These are phyloP conservation scores for Zelopaecilomyces penicillatus DNA, from an alignment of 2,329 filamentous ascomycete genomes.

Conservation along the genomic window DNA sequence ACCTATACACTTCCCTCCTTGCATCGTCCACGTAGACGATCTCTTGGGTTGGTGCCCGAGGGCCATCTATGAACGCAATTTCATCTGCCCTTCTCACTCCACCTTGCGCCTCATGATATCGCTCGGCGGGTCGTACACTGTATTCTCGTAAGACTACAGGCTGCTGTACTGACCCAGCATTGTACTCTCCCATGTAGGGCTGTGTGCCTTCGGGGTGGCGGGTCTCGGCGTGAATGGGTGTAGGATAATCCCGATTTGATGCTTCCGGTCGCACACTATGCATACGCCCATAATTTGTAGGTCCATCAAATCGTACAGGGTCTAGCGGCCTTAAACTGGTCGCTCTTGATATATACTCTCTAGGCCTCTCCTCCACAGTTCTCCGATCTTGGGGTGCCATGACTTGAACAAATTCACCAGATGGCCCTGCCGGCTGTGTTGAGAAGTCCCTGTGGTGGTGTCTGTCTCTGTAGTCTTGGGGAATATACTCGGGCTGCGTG, in stretches of 20 bases:
- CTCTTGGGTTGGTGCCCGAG: slow-evolving; percentile 32
- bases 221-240: slow-evolving; percentile 19
- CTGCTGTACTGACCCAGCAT: slow-evolving; percentile 16
- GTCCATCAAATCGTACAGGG: slow-evolving; percentile 31
- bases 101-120: slow-evolving; percentile 32
- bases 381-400: slow-evolving; percentile 33
- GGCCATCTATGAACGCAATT: slow-evolving; percentile 36
- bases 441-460: slow-evolving; percentile 52
- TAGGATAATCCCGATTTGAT: slow-evolving; percentile 19
- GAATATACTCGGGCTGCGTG: slow-evolving; percentile 51
- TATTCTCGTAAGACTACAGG: slow-evolving; percentile 24
- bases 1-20: slow-evolving; percentile 29
- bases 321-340: slow-evolving; percentile 51
- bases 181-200: slow-evolving; percentile 25
- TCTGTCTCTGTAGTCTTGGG: slow-evolving; percentile 45
- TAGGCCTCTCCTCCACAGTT: slow-evolving; percentile 36
- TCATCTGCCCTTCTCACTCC: slow-evolving; percentile 25
- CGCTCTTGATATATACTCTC: slow-evolving; percentile 47
- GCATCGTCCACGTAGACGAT: slow-evolving; percentile 37
- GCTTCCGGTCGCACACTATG: slow-evolving; percentile 34
- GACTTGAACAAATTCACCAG: slow-evolving; percentile 40
- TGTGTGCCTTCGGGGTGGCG: slow-evolving; percentile 20
- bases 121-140: slow-evolving; percentile 34
- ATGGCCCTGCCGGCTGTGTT: slow-evolving; percentile 35
- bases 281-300: slow-evolving; percentile 35